A percentile compares a stretch with the other conserved stretches of the same genome.
Evolutionary conservation across 2,329 filamentous ascomycete species (phyloP).

Genomic region (Pestalotiopsis sp.): DNA sequence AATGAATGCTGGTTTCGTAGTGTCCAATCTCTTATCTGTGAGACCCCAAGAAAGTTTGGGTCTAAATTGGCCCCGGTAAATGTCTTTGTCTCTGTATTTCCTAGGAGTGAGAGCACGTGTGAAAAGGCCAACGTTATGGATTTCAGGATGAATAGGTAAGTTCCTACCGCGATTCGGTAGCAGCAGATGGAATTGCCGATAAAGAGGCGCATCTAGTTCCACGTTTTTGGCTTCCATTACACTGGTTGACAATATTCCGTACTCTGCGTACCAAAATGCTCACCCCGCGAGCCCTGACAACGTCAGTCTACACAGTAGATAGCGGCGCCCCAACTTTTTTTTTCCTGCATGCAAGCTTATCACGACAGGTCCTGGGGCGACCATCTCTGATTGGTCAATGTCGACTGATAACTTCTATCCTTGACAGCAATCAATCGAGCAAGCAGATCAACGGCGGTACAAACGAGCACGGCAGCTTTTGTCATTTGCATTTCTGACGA

Average conservation of each 20-base stretch:
- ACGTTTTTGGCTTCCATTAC: too few relatives aligned
- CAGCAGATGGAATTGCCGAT: too few relatives aligned
- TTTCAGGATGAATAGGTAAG: too few relatives aligned
- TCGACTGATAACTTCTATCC: conserved; percentile 6
- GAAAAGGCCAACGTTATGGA: too few relatives aligned
- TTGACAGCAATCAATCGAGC: conserved; percentile 9
- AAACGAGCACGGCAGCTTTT: conserved; percentile 1
- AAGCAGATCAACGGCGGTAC: neutral
- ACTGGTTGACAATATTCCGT: too few relatives aligned
- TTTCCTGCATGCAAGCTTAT: conserved; percentile 10
- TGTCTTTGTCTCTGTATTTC: neutral
- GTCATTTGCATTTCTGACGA: neutral
- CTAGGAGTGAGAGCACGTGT: neutral
- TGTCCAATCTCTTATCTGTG: neutral
- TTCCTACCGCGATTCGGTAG: too few relatives aligned
- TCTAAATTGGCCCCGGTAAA: neutral
- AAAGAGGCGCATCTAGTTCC: too few relatives aligned
- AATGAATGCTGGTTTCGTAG: too few relatives aligned
- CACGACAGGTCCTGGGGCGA: neutral
- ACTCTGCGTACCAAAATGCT: neutral
- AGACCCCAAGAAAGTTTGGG: neutral
- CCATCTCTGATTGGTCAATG: conserved; percentile 5
- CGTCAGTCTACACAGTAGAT: neutral
- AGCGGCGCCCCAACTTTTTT: conserved; percentile 1
- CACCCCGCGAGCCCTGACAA: neutral